Percentiles rank a stretch among this genome's conserved stretches.
Evolutionary conservation across 208 protist species (phyloP).

Genomic region (Herpetomonas muscarum): DNA sequence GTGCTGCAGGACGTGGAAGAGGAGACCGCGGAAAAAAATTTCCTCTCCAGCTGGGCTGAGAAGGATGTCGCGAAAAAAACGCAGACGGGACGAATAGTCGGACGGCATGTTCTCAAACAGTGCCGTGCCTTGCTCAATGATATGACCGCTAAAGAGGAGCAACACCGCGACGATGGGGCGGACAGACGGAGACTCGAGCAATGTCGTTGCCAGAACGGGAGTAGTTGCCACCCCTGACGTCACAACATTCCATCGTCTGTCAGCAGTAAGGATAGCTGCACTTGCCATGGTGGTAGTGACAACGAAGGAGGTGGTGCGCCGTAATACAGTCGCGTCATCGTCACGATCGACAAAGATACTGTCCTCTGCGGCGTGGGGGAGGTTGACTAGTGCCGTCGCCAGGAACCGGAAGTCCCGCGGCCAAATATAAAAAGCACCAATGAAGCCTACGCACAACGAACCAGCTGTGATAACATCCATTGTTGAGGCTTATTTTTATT

Average conservation of each 20-base stretch:
- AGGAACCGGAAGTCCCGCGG: conserved; percentile 38
- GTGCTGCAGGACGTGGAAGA: conserved; percentile 38
- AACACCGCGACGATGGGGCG: conserved; percentile 28
- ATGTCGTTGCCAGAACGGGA: not conserved
- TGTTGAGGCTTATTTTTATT: not conserved
- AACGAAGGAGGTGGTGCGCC: conserved; percentile 23
- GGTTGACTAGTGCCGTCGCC: conserved; percentile 13
- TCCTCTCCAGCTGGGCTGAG: conserved; percentile 71
- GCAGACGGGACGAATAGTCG: not conserved
- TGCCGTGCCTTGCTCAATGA: conserved; percentile 16
- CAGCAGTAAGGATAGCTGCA: not conserved
- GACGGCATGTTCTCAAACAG: not conserved
- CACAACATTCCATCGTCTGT: not conserved
- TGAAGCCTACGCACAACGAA: conserved; percentile 31
- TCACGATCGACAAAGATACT: conserved; percentile 40
- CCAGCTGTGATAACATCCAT: conserved; percentile 39
- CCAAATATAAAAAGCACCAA: conserved; percentile 67
- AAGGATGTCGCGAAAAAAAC: conserved; percentile 38
- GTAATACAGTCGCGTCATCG: conserved; percentile 25
- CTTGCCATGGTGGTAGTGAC: not conserved
- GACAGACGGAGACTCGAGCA: conserved; percentile 1
- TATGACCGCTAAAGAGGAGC: conserved; percentile 44
- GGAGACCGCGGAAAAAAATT: conserved; percentile 66
- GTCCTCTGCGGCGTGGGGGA: conserved; percentile 28
- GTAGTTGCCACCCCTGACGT: not conserved